Base-by-base conservation (phyloP, 192 early-diverging fungal species). In the Mycoemilia scoparia region DNA sequence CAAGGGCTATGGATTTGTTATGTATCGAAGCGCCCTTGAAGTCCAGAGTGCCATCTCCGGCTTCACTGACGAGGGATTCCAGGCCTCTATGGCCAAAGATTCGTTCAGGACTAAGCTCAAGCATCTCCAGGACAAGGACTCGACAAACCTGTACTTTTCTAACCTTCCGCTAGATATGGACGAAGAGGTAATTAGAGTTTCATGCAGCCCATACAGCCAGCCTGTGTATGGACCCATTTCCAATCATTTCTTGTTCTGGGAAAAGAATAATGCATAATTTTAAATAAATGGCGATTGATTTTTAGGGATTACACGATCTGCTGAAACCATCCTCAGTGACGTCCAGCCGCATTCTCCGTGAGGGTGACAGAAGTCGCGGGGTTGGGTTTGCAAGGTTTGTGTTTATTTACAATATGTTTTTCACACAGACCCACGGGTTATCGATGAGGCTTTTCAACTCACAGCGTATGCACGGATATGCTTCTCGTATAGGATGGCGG, bases 1-100 rank as follows among this genome's bases (percentile, higher is more conserved):
- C 47, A 86, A 84, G 51, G 84, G 84, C 3, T 90, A 80, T 54
- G 86, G 86, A 7, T 90, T 90, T 46, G 77, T 82, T 17, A 77
- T 82, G 70, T 90, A 77, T 57, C 68, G 75, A 26, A 73, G 66
- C 1, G 73, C 62, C 14, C 67, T 65, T 7, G 69, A 81, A 35
- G 77, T 80, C 0, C 40, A 60, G 16, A 17, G 36, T 8, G 84
- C 84, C 14, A 81, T 89, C 39, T 57, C 63, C 29, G 82, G 66
- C 12, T 57, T 89, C 14, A 69, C 59, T 16, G 49, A 49, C 4
- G 39, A 63, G 41, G 83, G 81, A 4, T 64, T 71, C 24, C 71
- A 77, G 37, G 76, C 71, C n/a, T 76, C 74, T 2, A 62, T 84
- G 71, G 85, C 85, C 1, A 69, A 64, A 44, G 77, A 81, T 41